phyloP scores from a whole-genome alignment of 495 filamentous ascomycete species.

The Daldinia concentrica region DNA sequence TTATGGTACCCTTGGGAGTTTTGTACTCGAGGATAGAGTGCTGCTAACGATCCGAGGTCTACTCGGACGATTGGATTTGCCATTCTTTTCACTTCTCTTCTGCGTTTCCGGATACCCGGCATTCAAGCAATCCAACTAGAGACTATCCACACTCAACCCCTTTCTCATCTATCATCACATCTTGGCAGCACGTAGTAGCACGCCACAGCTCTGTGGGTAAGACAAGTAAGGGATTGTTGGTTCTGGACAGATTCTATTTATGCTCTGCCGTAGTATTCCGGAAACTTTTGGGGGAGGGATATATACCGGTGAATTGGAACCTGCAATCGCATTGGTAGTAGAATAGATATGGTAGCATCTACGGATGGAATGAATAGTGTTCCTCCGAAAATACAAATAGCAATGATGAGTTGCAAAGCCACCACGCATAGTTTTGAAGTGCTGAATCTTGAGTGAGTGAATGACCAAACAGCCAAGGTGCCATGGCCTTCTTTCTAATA shows the following conservation, averaged over 20 bases:
- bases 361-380: constrained; percentile 19
- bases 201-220: not conserved
- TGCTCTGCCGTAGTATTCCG: constrained; percentile 4
- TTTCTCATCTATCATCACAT: not conserved
- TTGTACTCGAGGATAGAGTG: not conserved
- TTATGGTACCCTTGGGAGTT: constrained; percentile 1
- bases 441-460: not conserved
- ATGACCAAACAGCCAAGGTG: not conserved
- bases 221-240: not conserved
- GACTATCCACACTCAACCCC: not conserved
- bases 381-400: constrained; percentile 10
- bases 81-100: constrained; percentile 18
- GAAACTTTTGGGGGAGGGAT: constrained; percentile 3
- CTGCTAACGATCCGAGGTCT: constrained; percentile 6
- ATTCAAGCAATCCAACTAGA: constrained; percentile 9
- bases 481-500: not conserved
- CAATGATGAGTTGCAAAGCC: constrained; percentile 16
- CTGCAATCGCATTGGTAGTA: not conserved
- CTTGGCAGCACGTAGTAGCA: not conserved
- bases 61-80: constrained; percentile 11
- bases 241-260: constrained; percentile 3
- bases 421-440: not conserved
- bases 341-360: constrained; percentile 22
- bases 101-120: constrained; percentile 6
- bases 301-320: constrained; percentile 1